Conservation (phyloP, 2,329 filamentous ascomycete species). For the Aspergillus phoenicis region DNA sequence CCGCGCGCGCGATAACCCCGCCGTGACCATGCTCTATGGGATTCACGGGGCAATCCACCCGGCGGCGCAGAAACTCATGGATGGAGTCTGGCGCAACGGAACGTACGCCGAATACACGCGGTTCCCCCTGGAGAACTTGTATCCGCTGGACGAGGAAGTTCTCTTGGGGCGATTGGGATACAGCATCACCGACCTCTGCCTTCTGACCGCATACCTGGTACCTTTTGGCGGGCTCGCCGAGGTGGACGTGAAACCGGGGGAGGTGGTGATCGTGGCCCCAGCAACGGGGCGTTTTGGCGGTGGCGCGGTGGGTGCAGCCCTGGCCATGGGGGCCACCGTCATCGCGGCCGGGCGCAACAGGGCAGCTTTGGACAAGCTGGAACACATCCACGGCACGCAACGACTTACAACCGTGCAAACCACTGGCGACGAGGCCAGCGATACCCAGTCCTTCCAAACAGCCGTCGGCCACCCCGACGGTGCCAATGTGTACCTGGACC, state of each 20-base stretch:
- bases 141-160: not conserved
- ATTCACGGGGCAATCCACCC: not conserved
- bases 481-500: not conserved
- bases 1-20: conserved; percentile 2
- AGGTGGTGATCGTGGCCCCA: not conserved
- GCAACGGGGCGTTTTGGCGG: conserved; percentile 9
- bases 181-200: not conserved
- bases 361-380: not conserved
- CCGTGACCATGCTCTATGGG: not conserved
- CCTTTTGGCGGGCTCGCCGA: conserved; percentile 1
- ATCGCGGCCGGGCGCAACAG: not conserved
- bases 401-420: not conserved
- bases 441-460: not conserved
- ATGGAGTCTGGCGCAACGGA: conserved; percentile 6
- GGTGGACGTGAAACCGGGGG: conserved; percentile 3
- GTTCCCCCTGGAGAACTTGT: conserved; percentile 11
- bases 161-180: not conserved
- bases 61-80: conserved; percentile 4
- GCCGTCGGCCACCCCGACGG: not conserved
- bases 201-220: not conserved
- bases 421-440: not conserved
- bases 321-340: not conserved
- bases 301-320: not conserved
- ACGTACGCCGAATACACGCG: conserved; percentile 6
- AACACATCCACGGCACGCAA: not conserved